Evolutionary conservation across 2,329 filamentous ascomycete genomes (phyloP).

Genomic region (Beauveria pseudobassiana): DNA sequence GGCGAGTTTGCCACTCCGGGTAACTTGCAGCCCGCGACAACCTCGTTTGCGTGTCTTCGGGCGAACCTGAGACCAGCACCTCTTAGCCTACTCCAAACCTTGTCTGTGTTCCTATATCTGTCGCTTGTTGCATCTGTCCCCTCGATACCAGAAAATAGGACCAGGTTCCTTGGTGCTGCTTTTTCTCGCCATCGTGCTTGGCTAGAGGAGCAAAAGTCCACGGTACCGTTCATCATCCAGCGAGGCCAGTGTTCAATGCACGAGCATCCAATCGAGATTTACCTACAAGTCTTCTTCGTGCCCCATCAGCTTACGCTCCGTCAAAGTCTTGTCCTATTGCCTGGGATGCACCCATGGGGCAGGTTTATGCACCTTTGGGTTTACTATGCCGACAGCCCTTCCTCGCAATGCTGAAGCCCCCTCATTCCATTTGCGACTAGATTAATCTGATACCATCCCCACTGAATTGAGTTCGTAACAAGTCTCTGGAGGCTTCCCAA

Average conservation of each 20-base stretch:
- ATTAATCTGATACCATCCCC: no score
- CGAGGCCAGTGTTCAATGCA: constrained; percentile 76
- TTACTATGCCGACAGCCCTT: constrained; percentile 47
- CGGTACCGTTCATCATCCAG: constrained; percentile 80
- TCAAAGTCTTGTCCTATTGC: constrained; percentile 79
- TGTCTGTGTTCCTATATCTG: constrained; percentile 52
- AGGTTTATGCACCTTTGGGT: constrained; percentile 67
- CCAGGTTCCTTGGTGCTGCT: constrained; percentile 35
- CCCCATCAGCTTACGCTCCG: constrained; percentile 54
- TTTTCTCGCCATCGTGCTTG: constrained; percentile 65
- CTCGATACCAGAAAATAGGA: constrained; percentile 60
- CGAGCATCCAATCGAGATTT: constrained; percentile 75
- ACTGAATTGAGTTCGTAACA: no score
- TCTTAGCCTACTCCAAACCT: constrained; percentile 80
- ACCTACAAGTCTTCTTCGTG: constrained; percentile 66
- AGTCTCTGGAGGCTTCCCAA: no score
- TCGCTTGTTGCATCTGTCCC: constrained; percentile 75
- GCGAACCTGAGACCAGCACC: constrained; percentile 85
- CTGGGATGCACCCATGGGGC: constrained; percentile 68
- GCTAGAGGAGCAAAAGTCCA: constrained; percentile 72
- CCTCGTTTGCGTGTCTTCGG: constrained; percentile 65
- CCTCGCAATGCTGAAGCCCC: constrained; percentile 38
- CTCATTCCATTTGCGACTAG: constrained; percentile 48
- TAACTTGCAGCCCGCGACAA: constrained; percentile 54
- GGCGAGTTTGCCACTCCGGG: constrained; percentile 74